Percentiles rank a stretch among this genome's conserved stretches.
Conservation (phyloP, 2,329 filamentous ascomycete genomes). For the Salinomyces thailandicus region DNA sequence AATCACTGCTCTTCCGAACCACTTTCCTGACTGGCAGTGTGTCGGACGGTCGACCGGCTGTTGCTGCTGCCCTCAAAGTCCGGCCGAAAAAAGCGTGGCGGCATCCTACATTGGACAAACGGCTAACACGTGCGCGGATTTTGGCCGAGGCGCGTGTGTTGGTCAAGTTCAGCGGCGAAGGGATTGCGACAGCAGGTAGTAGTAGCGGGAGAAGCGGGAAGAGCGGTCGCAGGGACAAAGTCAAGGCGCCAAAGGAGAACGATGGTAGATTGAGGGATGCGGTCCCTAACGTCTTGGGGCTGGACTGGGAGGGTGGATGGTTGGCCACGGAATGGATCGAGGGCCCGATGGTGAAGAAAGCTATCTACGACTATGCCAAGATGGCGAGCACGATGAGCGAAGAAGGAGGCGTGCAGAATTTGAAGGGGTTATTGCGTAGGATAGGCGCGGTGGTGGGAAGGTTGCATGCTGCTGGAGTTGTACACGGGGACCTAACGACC, state of each 20-base stretch:
- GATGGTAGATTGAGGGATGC: not conserved
- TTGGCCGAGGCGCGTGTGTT: conserved; percentile 82
- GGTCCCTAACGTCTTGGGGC: conserved; percentile 70
- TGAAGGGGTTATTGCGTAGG: conserved; percentile 24
- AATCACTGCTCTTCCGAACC: conserved; percentile 86
- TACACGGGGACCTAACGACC: conserved; percentile 93
- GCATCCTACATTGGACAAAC: conserved; percentile 77
- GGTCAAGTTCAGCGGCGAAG: conserved; percentile 65
- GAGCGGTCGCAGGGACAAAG: conserved; percentile 17
- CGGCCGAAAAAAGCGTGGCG: conserved; percentile 85
- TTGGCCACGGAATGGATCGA: conserved; percentile 77
- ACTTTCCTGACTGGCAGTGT: conserved; percentile 65
- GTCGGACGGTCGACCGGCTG: too few relatives aligned
- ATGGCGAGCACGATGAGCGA: not conserved
- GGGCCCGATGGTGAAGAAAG: conserved; percentile 57
- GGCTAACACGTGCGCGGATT: conserved; percentile 77
- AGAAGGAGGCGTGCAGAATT: conserved; percentile 9
- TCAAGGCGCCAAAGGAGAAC: conserved; percentile 3
- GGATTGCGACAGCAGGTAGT: conserved; percentile 38
- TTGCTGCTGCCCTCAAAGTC: conserved; percentile 76
- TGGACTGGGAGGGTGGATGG: conserved; percentile 56
- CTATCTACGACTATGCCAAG: conserved; percentile 38
- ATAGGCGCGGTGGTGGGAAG: conserved; percentile 25
- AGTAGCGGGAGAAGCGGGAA: not conserved
- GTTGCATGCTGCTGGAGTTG: conserved; percentile 73